These are phyloP conservation scores for Phytophthora vignae DNA, from an alignment of 352 stramenopile genomes.

Conservation along the genomic window DNA sequence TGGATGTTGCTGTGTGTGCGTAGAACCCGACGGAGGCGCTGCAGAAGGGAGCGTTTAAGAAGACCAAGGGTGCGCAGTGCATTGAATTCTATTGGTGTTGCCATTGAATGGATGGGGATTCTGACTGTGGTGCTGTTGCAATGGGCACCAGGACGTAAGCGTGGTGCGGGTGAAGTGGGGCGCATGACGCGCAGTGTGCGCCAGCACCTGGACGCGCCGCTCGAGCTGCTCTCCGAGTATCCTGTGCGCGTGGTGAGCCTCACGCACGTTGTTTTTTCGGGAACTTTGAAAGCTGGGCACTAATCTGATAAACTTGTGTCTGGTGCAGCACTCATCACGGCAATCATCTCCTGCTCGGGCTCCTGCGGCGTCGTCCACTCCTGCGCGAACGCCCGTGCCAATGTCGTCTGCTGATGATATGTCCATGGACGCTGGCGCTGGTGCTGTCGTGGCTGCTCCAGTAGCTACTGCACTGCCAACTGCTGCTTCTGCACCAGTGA, in stretches of 20 bases:
- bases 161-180: constrained; percentile 57
- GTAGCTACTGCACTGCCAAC: background rate
- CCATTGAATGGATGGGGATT: background rate
- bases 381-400: constrained; percentile 19
- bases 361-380: constrained; percentile 7
- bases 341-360: constrained; percentile 34
- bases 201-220: constrained; percentile 75
- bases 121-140: constrained; percentile 2
- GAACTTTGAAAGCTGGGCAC: background rate
- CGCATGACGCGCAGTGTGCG: constrained; percentile 84
- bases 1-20: background rate
- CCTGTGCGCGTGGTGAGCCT: constrained; percentile 54
- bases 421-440: constrained; percentile 1
- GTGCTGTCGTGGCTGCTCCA: background rate
- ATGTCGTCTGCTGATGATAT: constrained; percentile 18
- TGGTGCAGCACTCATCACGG: constrained; percentile 36
- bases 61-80: constrained; percentile 64
- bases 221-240: constrained; percentile 77
- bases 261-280: background rate
- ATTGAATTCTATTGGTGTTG: background rate
- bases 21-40: constrained; percentile 72
- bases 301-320: constrained; percentile 1
- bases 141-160: constrained; percentile 59
- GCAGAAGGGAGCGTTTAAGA: constrained; percentile 69
- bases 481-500: background rate